Evolutionary conservation across 495 filamentous ascomycete genomes (phyloP).

Genomic region (Friedmanniomyces simplex): DNA sequence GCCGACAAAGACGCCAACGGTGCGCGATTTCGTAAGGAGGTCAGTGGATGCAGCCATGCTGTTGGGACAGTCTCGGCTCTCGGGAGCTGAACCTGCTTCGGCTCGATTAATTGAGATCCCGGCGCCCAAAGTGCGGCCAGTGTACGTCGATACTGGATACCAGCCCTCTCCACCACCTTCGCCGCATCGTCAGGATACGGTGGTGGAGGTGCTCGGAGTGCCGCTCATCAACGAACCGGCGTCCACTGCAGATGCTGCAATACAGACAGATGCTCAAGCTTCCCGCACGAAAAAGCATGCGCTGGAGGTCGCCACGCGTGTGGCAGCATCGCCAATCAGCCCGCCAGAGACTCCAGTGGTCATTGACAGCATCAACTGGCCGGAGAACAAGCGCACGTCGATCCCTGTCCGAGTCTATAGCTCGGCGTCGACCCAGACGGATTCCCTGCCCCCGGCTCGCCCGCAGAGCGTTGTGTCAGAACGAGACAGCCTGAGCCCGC

Average conservation of each 20-base stretch:
- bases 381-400: slow-evolving; percentile 1
- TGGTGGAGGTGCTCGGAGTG: not conserved
- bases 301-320: not conserved
- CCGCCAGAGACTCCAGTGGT: slow-evolving; percentile 59
- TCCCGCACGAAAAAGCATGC: not conserved
- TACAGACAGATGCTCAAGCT: not conserved
- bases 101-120: not conserved
- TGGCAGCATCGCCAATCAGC: slow-evolving; percentile 31
- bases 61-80: not conserved
- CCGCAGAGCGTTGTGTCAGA: not conserved
- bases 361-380: slow-evolving; percentile 12
- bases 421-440: slow-evolving; percentile 67
- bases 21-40: not conserved
- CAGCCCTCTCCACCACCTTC: slow-evolving; percentile 78
- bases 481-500: slow-evolving; percentile 24
- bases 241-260: not conserved
- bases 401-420: slow-evolving; percentile 5
- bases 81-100: not conserved
- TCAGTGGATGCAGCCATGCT: not conserved
- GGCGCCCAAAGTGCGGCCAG: slow-evolving; percentile 6
- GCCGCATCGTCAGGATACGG: slow-evolving; percentile 30
- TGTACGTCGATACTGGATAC: slow-evolving; percentile 63
- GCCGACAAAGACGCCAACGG: not conserved
- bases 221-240: slow-evolving; percentile 8
- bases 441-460: slow-evolving; percentile 32